Evolutionary conservation across 345 rosid genomes (phyloP).

Genomic region (Citrus unshiu): DNA sequence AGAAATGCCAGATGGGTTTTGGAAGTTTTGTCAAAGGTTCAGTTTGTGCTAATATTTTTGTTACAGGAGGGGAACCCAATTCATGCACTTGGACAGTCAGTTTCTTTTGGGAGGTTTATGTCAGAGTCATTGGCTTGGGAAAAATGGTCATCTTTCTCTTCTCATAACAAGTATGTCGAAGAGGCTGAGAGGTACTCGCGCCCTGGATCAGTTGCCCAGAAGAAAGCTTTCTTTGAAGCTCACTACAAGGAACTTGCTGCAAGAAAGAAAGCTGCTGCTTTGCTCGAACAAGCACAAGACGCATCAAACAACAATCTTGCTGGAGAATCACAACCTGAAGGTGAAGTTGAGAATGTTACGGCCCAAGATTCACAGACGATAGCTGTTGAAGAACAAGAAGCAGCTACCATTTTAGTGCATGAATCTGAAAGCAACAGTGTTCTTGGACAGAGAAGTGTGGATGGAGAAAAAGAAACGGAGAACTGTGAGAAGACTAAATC

Average conservation of each 20-base stretch:
- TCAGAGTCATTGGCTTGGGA: conserved; percentile 91
- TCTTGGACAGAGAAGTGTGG: conserved; percentile 17
- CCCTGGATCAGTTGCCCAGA: conserved; percentile 88
- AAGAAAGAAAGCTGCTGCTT: conserved; percentile 71
- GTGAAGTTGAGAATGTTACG: conserved; percentile 1
- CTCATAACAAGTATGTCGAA: conserved; percentile 69
- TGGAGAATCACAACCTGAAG: conserved; percentile 20
- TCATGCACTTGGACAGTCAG: conserved; percentile 67
- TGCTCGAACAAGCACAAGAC: conserved; percentile 54
- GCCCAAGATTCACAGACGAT: conserved; percentile 7
- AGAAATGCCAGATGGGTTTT: conserved; percentile 7
- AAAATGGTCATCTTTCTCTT: conserved; percentile 78
- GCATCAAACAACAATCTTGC: conserved; percentile 2
- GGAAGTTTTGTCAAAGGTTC: not conserved
- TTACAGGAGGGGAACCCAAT: conserved; percentile 70
- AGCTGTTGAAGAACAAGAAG: not conserved
- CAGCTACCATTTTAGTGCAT: not conserved
- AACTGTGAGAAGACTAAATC: conserved; percentile 19
- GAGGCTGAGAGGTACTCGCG: conserved; percentile 73
- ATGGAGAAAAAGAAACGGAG: conserved; percentile 31
- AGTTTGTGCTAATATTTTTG: not conserved
- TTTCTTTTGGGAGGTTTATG: conserved; percentile 88
- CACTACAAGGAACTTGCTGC: conserved; percentile 81
- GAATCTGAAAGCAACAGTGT: conserved; percentile 20
- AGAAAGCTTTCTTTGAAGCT: conserved; percentile 86